Evolutionary conservation across 2,329 filamentous ascomycete genomes (phyloP), one percentile per base, ranked within the genome.

Genomic region (Xylariaceae sp.): DNA sequence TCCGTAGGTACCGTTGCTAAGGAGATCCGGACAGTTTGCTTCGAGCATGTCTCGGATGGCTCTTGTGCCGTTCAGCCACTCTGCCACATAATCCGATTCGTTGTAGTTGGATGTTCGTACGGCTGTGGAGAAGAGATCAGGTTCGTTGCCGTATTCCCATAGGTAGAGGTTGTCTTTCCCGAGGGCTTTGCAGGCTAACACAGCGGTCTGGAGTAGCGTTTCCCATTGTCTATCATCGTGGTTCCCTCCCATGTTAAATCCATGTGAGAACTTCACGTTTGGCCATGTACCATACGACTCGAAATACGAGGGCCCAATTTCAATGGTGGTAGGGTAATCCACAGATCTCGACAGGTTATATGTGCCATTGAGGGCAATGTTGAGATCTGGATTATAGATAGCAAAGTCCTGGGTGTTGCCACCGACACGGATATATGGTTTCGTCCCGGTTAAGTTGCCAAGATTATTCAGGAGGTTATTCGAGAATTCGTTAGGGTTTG

Each of bases 351-450:
- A 67, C 0, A 75, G 74, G 52, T 85, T 75, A 49, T 81, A 73
- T 2, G 77, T 83, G 26, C 84, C 84, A 48, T 84, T 76, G 9
- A 81, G 73, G 5, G 80, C 81, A 6, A 74, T 72, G 1, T 75
- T 67, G 5, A 85, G 78, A 3, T 76, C 77, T 1, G 77, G 71
- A 60, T 87, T 79, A 69, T 84, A 88, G 40, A 88, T 74, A 4
- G 83, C 83, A 60, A 82, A 86, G 71, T 88, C 85, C 70, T 88
- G 85, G 0, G 85, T 87, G 64, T 87, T 88, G n/a, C 85, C 86
- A 2, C 86, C 85, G 1, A 88, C 83, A 16, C 85, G 76, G 52
- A 88, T 81, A 62, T 83, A 77, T 1, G 85, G 85, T 59, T 84
- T 85, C 6, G 75, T 77, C 7, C 84, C 84, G 14, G 75, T 76